phyloP scores from a whole-genome alignment of 2,329 filamentous ascomycete genomes.

The Drechslerella coelobrocha region DNA sequence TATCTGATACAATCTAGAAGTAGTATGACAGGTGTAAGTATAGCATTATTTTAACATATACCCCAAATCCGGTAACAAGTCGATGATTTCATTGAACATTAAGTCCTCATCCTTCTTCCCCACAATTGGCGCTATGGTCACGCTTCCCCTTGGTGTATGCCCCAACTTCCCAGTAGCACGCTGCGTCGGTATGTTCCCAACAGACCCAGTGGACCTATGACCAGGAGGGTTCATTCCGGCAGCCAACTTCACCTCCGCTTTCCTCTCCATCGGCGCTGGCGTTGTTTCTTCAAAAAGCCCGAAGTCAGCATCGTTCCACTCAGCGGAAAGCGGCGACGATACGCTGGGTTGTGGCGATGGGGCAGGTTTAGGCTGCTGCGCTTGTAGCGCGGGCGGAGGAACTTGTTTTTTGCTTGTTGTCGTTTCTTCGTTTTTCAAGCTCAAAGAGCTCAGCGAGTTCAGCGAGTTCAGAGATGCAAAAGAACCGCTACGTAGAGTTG shows the following conservation, averaged over 20 bases:
- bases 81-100: slow-evolving; percentile 36
- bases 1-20: slow-evolving; percentile 40
- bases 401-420: slow-evolving; percentile 15
- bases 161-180: slow-evolving; percentile 7
- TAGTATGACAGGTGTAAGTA: background rate
- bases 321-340: slow-evolving; percentile 29
- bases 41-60: slow-evolving; percentile 42
- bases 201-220: slow-evolving; percentile 28
- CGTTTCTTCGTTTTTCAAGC: slow-evolving; percentile 16
- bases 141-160: slow-evolving; percentile 23
- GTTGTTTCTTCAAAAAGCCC: slow-evolving; percentile 41
- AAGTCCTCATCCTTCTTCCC: slow-evolving; percentile 40
- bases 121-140: slow-evolving; percentile 43
- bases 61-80: slow-evolving; percentile 38
- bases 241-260: slow-evolving; percentile 3
- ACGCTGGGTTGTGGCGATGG: slow-evolving; percentile 24
- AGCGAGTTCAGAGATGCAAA: slow-evolving; percentile 25
- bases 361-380: slow-evolving; percentile 13
- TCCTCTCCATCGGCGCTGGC: slow-evolving; percentile 4
- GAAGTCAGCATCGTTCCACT: slow-evolving; percentile 43
- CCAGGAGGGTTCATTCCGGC: slow-evolving; percentile 13
- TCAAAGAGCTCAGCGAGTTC: slow-evolving; percentile 1
- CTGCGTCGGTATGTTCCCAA: slow-evolving; percentile 22
- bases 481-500: slow-evolving; percentile 10
- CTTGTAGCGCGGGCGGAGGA: slow-evolving; percentile 28